Evolutionary conservation across 768 basidiomycete genomes (phyloP), one percentile per base, ranked within the genome.

Genomic region (Mycena leptocephala): DNA sequence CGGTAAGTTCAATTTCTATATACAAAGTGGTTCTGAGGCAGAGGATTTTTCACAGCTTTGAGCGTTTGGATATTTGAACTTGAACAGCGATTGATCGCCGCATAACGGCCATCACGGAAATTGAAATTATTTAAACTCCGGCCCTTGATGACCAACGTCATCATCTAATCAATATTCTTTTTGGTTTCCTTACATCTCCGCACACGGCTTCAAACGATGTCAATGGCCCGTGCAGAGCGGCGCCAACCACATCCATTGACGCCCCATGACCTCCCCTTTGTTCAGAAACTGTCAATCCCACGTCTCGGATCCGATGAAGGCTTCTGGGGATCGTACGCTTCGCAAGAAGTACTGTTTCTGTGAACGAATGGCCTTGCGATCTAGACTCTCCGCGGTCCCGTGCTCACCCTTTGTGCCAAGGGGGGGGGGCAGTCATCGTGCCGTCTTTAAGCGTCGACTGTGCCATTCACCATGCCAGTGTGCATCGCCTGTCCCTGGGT

Each of bases 401-500:
- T 55, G 66, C 11, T 20, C 35, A 35, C 22, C 35, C 35, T 61
- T 37, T 61, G 28, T 43, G 10, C 16, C 26, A 7, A 8, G 30
- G n/a, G n/a, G n/a, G n/a, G n/a, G n/a, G n/a, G 13, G n/a, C 20
- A 5, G 24, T 18, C 24, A 43, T 28, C 24, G 37, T 63, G 39
- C 61, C 39, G 14, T 28, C 61, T 41, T 46, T 14, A 33, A 33
- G 28, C 8, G 58, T 24, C 55, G 30, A 56, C 55, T 37, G 41
- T 70, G 56, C 32, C 56, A 70, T 70, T 61, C 58, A 61, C 30
- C 41, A 32, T 32, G 56, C 43, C 51, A 55, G 9, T n/a, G 28
- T 43, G 9, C 24, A 32, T 32, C 32, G 30, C 28, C 39, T 46
- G 67, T 2, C 67, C 58, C 41, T 53, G 58, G 20, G 20, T 24